Base-by-base conservation (phyloP, 148 eudicot species). In the Rhododendron simsii region DNA sequence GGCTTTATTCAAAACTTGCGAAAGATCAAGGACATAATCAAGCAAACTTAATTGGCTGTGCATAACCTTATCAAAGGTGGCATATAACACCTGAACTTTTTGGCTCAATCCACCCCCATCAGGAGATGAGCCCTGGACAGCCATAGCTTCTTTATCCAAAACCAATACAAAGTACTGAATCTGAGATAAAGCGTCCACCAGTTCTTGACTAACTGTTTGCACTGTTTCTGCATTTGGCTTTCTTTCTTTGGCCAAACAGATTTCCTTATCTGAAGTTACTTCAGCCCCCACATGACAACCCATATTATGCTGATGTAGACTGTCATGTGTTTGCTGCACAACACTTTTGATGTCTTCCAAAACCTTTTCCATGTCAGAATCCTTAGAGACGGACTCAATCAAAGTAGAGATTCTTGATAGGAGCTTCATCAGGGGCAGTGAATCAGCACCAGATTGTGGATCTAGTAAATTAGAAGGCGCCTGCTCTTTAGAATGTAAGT, bases 21-120 rank as follows among this genome's bases (percentile, higher is more conserved):
- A 95, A 67, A 97, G 91, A 65, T 93, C 91, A 26, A 90, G 90
- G 88, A 97, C 89, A 90, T 93, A 95, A 78, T 93, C 95, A 76
- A 80, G 74, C 84, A 93, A 41, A 84, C 87, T 88, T 50, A 84
- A 89, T 76, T 92, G 90, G 30, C 90, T 87, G 82, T 86, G 86
- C 51, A 92, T 80, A 35, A 91, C 92, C 85, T 87, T 90, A 86
- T 92, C 90, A 84, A 88, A 91, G 35, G 93, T 81, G 88, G 89
- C 86, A 76, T 92, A 89, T 78, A 96, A 92, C 85, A 89, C 89
- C 83, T 92, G 92, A 59, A 94, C 80, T 83, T 88, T 91, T 65
- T 83, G 89, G 87, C 85, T 86, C 74, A 93, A 81, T 67, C 88
- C 92, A 84, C 90, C 89, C 74, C 85, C 91, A 77, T 90, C 90